Conservation (phyloP, 176 grass and related monocot genomes). For the Secale cereale region DNA sequence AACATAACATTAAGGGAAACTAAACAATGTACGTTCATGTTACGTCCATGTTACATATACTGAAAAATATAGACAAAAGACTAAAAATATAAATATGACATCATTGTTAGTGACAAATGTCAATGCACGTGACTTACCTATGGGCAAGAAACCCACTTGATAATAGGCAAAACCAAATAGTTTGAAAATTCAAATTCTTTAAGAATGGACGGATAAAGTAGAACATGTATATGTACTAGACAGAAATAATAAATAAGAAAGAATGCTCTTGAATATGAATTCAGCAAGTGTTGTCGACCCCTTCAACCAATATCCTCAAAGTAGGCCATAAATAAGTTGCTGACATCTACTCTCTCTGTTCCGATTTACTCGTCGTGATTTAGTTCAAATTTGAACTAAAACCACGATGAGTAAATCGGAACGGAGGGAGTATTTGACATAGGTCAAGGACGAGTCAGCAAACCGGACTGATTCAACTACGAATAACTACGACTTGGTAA, state of each 20-base stretch:
- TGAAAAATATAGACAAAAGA: not conserved
- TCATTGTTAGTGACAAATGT: not conserved
- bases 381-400: too few species aligned
- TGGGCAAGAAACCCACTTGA: not conserved
- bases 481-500: too few species aligned
- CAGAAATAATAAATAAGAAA: not conserved
- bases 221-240: not conserved
- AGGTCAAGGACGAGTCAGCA: too few species aligned
- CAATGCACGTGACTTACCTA: not conserved
- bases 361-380: too few species aligned
- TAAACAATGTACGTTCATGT: not conserved
- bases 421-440: too few species aligned
- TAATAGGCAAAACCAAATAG: not conserved
- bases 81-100: not conserved
- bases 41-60: slow-evolving; percentile 1
- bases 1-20: not conserved
- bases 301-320: too few species aligned
- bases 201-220: not conserved
- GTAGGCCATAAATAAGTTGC: too few species aligned
- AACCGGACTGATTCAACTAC: too few species aligned
- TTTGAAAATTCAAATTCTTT: not conserved
- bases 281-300: too few species aligned
- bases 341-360: too few species aligned
- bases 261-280: not conserved
- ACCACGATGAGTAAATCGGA: too few species aligned